A percentile compares a stretch with the other conserved stretches of the same genome.
Conservation (phyloP, 2,329 filamentous ascomycete species). For the Macrophomina phaseolina region DNA sequence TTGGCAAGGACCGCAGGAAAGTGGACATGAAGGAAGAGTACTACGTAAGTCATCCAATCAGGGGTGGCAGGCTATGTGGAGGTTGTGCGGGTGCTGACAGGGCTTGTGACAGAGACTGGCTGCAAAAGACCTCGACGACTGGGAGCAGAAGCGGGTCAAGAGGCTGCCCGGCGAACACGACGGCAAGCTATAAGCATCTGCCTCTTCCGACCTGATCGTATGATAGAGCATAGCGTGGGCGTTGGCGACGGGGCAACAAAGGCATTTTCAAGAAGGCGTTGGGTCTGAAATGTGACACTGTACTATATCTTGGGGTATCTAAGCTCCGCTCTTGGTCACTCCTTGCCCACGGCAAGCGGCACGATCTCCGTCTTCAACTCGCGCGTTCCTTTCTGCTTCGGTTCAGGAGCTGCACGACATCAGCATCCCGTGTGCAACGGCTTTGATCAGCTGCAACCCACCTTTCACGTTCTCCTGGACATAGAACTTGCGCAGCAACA, state of each 20-base stretch:
- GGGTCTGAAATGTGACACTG: slow-evolving; percentile 8
- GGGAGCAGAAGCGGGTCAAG: slow-evolving; percentile 96
- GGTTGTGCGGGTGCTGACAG: not conserved
- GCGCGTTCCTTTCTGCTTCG: slow-evolving; percentile 67
- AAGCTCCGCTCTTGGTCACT: slow-evolving; percentile 15
- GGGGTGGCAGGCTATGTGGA: not conserved
- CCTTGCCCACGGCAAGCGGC: slow-evolving; percentile 35
- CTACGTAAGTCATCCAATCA: slow-evolving; percentile 65
- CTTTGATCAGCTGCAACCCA: slow-evolving; percentile 39
- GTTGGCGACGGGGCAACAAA: not conserved
- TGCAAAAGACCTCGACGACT: slow-evolving; percentile 90
- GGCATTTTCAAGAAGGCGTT: slow-evolving; percentile 20
- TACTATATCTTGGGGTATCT: slow-evolving; percentile 20
- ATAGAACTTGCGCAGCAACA: slow-evolving; percentile 90
- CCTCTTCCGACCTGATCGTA: not conserved
- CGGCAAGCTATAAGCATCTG: slow-evolving; percentile 64
- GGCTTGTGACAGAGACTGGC: slow-evolving; percentile 67
- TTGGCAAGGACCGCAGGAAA: slow-evolving; percentile 72
- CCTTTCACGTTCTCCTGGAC: slow-evolving; percentile 96
- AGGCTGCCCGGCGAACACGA: slow-evolving; percentile 89
- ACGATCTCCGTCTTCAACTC: slow-evolving; percentile 66
- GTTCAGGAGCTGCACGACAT: slow-evolving; percentile 61
- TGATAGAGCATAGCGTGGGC: slow-evolving; percentile 14
- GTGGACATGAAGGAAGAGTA: slow-evolving; percentile 87
- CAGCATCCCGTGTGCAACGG: not conserved